Evolutionary conservation across 2,329 filamentous ascomycete genomes (phyloP), one percentile per base, ranked within the genome.

Genomic region (Fusarium proliferatum): DNA sequence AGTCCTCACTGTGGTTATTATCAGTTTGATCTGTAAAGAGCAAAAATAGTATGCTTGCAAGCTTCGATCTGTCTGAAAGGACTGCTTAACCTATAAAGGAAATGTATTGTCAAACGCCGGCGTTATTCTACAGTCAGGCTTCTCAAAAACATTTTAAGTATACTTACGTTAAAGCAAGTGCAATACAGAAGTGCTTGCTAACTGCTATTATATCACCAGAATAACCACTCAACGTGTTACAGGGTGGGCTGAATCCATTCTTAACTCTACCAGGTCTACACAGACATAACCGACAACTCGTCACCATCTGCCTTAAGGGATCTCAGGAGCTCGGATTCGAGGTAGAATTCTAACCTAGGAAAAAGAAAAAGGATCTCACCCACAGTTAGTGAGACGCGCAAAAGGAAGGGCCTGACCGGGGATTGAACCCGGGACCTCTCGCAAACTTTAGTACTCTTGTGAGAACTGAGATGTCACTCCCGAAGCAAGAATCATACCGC

Each of bases 401-500:
- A 70, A 70, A 70, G 36, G 16, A 49, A 64, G 82, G 82, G 82
- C 82, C 82, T 83, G 82, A 81, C 83, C 83, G 82, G 81, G 83
- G 82, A 84, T 84, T 82, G 83, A 84, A 84, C 83, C 82, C 83
- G 82, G 82, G 83, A 84, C 83, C 83, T 84, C 82, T 83, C 83
- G 83, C 83, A 84, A 77, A 41, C 59, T 69, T 9, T 49, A 59
- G 66, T 65, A 3, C 60, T 60, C 51, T 53, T 12, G 0, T 52
- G 16, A 71, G 59, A 49, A 69, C 67, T 61, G 61, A 71, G 67
- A 71, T 67, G 67, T 57, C 67, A 61, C 28, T 71, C 67, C 67
- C 67, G 67, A 71, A 67, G 68, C 67, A 71, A 71, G 67, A 71
- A 67, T 71, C 67, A 71, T 71, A 69, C 67, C 67, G 66, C 67